Conservation (phyloP, 2,329 filamentous ascomycete genomes). For the Diplodia corticola region DNA sequence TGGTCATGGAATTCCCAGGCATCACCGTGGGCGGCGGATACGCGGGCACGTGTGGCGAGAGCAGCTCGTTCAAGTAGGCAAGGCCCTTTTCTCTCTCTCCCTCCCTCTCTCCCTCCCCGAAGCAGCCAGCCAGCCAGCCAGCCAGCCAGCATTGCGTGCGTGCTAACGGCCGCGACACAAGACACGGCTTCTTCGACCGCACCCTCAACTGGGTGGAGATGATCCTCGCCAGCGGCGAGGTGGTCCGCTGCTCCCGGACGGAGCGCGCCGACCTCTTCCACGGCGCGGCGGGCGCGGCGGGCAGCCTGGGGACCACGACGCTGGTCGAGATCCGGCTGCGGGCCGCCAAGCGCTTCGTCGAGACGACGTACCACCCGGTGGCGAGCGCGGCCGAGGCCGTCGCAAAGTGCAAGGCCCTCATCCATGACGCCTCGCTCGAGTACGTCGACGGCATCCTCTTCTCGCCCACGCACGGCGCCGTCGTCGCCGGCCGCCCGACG, state of each 20-base stretch:
- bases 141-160: too few species aligned
- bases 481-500: constrained; percentile 48
- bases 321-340: constrained; percentile 51
- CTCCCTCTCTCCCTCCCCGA: too few species aligned
- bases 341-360: neutral
- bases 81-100: neutral
- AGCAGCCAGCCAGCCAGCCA: too few species aligned
- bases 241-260: constrained; percentile 56
- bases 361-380: constrained; percentile 13
- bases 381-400: neutral
- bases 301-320: constrained; percentile 66
- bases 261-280: constrained; percentile 62
- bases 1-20: constrained; percentile 72
- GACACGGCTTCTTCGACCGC: constrained; percentile 59
- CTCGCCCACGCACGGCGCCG: constrained; percentile 44
- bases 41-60: constrained; percentile 67
- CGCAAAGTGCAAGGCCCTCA: neutral
- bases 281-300: constrained; percentile 66
- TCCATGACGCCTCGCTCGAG: constrained; percentile 29
- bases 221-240: constrained; percentile 61
- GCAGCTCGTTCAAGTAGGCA: constrained; percentile 64
- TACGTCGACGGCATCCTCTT: constrained; percentile 56
- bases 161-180: too few species aligned
- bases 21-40: constrained; percentile 71
- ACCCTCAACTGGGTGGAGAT: constrained; percentile 65